These are phyloP conservation scores for Ophiostoma sp. DNA, from an alignment of 2,329 filamentous ascomycete species.

Conservation along the genomic window DNA sequence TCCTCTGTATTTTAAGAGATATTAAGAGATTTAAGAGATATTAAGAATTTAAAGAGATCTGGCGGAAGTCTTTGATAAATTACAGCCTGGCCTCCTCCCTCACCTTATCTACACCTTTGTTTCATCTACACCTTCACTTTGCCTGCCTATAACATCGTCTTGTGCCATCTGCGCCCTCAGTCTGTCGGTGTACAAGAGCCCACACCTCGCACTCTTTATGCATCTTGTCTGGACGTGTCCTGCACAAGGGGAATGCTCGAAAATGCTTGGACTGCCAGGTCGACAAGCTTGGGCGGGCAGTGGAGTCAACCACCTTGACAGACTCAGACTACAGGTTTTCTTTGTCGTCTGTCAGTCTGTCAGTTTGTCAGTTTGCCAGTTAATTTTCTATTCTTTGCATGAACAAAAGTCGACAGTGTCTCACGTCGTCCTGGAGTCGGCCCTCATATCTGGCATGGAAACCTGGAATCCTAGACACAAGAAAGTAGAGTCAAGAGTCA, in stretches of 20 bases:
- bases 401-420: slow-evolving; percentile 17
- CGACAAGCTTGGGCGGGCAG: neutral
- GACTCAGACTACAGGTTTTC: neutral
- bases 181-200: slow-evolving; percentile 11
- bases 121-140: neutral
- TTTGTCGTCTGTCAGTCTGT: neutral
- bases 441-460: slow-evolving; percentile 17
- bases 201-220: neutral
- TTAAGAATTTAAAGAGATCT: no score
- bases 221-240: slow-evolving; percentile 4
- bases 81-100: neutral
- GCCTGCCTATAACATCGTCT: neutral
- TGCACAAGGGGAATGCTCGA: neutral
- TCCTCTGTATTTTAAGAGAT: neutral
- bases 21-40: no score
- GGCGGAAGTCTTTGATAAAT: neutral
- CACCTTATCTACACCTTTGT: neutral
- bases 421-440: slow-evolving; percentile 15
- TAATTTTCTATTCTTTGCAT: slow-evolving; percentile 9
- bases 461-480: neutral
- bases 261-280: slow-evolving; percentile 5
- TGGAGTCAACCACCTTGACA: slow-evolving; percentile 5
- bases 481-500: neutral
- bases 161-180: neutral
- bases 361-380: neutral